These are phyloP conservation scores for Dittrichia graveolens DNA, from an alignment of 129 eudicot genomes.

Conservation along the genomic window DNA sequence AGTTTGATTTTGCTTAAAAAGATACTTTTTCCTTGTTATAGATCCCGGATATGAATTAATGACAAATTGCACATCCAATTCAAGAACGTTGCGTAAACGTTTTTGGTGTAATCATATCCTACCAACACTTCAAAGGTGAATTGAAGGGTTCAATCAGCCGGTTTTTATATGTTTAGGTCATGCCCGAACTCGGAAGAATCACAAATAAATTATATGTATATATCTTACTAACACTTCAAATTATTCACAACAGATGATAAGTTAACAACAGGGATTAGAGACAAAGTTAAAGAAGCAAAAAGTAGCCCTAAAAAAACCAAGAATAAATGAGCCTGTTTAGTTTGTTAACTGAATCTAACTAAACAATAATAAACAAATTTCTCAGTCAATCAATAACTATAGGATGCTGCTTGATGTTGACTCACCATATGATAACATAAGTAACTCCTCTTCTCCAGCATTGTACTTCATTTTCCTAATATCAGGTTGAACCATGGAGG, in stretches of 20 bases:
- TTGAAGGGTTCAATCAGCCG: no score
- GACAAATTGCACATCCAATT: no score
- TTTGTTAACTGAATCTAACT: neutral
- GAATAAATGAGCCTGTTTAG: neutral
- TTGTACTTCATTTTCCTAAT: conserved; percentile 4
- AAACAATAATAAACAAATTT: neutral
- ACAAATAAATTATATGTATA: no score
- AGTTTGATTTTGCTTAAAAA: no score
- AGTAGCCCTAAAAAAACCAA: neutral
- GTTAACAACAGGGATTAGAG: neutral
- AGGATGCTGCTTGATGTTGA: conserved; percentile 23
- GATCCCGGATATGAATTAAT: no score
- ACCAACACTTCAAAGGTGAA: no score
- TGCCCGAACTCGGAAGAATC: no score
- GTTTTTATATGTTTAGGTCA: no score
- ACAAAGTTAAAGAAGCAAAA: neutral
- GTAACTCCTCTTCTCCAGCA: conserved; percentile 19
- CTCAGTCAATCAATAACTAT: neutral
- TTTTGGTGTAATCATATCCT: no score
- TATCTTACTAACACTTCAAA: neutral
- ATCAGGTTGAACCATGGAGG: conserved; percentile 23
- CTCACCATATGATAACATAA: conserved; percentile 25
- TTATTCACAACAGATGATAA: neutral
- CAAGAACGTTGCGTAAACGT: no score
- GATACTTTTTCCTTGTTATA: no score